Evolutionary conservation across 305 asterid species (phyloP).

Genomic region (Andrographis paniculata): DNA sequence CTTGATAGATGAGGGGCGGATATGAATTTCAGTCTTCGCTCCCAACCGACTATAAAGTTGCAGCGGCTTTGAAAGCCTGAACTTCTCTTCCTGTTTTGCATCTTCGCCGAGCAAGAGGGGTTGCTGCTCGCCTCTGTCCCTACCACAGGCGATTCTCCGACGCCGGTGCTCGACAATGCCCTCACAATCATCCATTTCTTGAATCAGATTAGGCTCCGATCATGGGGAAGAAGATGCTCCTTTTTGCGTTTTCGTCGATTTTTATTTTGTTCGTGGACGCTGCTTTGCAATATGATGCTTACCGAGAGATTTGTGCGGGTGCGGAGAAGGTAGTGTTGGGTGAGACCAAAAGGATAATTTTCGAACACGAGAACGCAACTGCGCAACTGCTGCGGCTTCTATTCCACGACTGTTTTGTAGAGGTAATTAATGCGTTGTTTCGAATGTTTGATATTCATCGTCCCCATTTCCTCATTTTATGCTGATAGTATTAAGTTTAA

Average conservation of each 20-base stretch:
- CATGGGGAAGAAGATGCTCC: neutral
- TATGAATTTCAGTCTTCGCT: too few species aligned
- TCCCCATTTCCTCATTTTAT: neutral
- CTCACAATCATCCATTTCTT: neutral
- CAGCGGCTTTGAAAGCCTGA: neutral
- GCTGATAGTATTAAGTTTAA: neutral
- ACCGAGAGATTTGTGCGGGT: neutral
- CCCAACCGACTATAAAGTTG: too few species aligned
- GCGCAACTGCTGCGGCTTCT: slow-evolving; percentile 17
- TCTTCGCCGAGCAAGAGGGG: neutral
- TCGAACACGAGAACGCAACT: slow-evolving; percentile 4
- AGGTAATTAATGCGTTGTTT: neutral
- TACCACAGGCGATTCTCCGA: too few species aligned
- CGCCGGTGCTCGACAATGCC: neutral
- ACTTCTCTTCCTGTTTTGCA: neutral
- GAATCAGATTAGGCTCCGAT: neutral
- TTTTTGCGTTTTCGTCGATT: neutral
- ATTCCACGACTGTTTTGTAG: slow-evolving; percentile 16
- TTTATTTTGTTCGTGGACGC: neutral
- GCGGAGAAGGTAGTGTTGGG: neutral
- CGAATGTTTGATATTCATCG: neutral
- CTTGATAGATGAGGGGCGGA: too few species aligned
- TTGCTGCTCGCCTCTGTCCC: too few species aligned
- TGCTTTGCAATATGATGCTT: neutral
- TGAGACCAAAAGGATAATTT: neutral